Conservation (phyloP, 2,329 filamentous ascomycete species). For the Paecilomyces niveus region DNA sequence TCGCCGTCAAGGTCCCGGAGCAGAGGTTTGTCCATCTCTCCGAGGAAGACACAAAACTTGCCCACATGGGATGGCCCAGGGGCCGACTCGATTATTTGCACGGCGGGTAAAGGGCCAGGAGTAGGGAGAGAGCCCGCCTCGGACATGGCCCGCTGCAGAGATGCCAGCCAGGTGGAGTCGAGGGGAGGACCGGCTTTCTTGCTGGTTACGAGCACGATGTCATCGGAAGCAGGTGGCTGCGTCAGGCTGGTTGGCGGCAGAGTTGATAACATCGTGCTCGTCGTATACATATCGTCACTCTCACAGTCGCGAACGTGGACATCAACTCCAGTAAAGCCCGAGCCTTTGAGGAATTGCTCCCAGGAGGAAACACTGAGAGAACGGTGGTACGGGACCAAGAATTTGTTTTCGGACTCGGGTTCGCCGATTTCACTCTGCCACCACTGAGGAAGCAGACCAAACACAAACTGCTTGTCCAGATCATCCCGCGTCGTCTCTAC, state of each 20-base stretch:
- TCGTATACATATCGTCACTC: neutral
- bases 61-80: neutral
- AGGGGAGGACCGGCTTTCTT: neutral
- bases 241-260: neutral
- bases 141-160: neutral
- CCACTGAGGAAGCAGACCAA: conserved; percentile 16
- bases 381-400: neutral
- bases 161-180: neutral
- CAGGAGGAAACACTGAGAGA: neutral
- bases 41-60: neutral
- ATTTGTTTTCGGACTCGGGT: neutral
- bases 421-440: conserved; percentile 13
- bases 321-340: neutral
- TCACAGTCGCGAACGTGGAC: neutral
- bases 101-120: neutral
- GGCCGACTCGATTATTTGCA: neutral
- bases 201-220: neutral
- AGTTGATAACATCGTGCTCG: neutral
- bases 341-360: neutral
- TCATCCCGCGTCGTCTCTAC: conserved; percentile 27
- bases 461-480: conserved; percentile 8
- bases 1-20: neutral
- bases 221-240: neutral
- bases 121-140: neutral
- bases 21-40: neutral